Percentiles rank a stretch among this genome's conserved stretches.
phyloP scores from a whole-genome alignment of 2,329 filamentous ascomycete genomes.

The Macrophomina pseudophaseolina region DNA sequence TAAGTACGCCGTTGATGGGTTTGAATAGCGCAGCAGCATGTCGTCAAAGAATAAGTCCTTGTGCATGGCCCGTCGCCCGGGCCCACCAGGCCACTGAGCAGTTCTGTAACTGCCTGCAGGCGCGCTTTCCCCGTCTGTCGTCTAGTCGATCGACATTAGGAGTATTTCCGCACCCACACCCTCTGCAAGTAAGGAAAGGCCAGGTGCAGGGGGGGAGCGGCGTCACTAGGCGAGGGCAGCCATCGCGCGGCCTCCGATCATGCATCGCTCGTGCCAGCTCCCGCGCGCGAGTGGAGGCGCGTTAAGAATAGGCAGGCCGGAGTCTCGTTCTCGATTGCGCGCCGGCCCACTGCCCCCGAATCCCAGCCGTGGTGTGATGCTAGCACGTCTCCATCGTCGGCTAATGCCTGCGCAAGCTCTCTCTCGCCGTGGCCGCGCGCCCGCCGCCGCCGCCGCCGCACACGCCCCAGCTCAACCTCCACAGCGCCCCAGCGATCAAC shows the following conservation, averaged over 20 bases:
- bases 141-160: constrained; percentile 22
- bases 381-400: constrained; percentile 10
- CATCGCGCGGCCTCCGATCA: constrained; percentile 24
- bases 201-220: constrained; percentile 13
- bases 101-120: constrained; percentile 25
- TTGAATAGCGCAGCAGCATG: constrained; percentile 28
- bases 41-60: constrained; percentile 28
- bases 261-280: constrained; percentile 22
- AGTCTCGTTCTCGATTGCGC: constrained; percentile 20
- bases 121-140: constrained; percentile 21
- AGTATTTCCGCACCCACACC: constrained; percentile 23
- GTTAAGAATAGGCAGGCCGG: constrained; percentile 27
- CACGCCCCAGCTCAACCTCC: constrained; percentile 14
- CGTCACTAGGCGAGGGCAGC: constrained; percentile 5
- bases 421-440: neutral
- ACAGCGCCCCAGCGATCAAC: constrained; percentile 18
- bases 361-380: constrained; percentile 22
- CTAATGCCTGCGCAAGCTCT: constrained; percentile 14
- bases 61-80: constrained; percentile 26
- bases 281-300: constrained; percentile 24
- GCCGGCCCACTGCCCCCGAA: constrained; percentile 21
- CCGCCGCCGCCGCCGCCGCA: neutral
- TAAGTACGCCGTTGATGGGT: constrained; percentile 25
- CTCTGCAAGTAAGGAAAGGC: constrained; percentile 21
- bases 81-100: constrained; percentile 27